Percentiles rank a stretch among this genome's conserved stretches.
phyloP scores from a whole-genome alignment of 495 filamentous ascomycete species.

The Penicillium bovifimosum region DNA sequence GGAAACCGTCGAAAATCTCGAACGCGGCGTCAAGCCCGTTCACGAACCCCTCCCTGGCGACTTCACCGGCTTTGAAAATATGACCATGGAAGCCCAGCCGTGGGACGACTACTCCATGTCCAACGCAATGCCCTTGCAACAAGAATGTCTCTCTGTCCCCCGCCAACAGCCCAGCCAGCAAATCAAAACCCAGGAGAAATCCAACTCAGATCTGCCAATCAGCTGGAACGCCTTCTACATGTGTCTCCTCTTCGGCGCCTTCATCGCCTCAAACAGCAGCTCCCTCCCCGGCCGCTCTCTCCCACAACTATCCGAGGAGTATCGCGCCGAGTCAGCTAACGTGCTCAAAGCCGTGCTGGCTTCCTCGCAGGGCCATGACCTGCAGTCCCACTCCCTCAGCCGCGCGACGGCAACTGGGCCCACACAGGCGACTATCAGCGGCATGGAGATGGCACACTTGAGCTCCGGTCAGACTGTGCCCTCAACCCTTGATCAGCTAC shows the following conservation, averaged over 20 bases:
- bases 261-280: slow-evolving; percentile 81
- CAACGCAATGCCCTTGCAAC: slow-evolving; percentile 44
- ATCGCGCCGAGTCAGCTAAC: slow-evolving; percentile 84
- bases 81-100: slow-evolving; percentile 67
- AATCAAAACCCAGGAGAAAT: slow-evolving; percentile 58
- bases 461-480: slow-evolving; percentile 47
- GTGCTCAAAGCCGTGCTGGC: slow-evolving; percentile 86
- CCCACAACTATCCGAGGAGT: slow-evolving; percentile 85
- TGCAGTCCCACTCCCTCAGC: slow-evolving; percentile 28
- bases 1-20: slow-evolving; percentile 75
- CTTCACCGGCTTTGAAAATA: slow-evolving; percentile 74
- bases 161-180: slow-evolving; percentile 19
- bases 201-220: slow-evolving; percentile 54
- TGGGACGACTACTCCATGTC: slow-evolving; percentile 81
- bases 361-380: slow-evolving; percentile 40
- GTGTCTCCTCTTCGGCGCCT: slow-evolving; percentile 95
- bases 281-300: slow-evolving; percentile 55
- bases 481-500: slow-evolving; percentile 69
- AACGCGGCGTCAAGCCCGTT: slow-evolving; percentile 58
- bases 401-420: slow-evolving; percentile 39
- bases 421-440: slow-evolving; percentile 37
- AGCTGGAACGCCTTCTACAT: slow-evolving; percentile 56
- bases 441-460: slow-evolving; percentile 46
- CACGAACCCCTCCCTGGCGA: slow-evolving; percentile 59
- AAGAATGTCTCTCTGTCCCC: slow-evolving; percentile 2